A percentile compares a stretch with the other conserved stretches of the same genome.
phyloP scores from a whole-genome alignment of 495 filamentous ascomycete species.

The Cenococcum geophilum region DNA sequence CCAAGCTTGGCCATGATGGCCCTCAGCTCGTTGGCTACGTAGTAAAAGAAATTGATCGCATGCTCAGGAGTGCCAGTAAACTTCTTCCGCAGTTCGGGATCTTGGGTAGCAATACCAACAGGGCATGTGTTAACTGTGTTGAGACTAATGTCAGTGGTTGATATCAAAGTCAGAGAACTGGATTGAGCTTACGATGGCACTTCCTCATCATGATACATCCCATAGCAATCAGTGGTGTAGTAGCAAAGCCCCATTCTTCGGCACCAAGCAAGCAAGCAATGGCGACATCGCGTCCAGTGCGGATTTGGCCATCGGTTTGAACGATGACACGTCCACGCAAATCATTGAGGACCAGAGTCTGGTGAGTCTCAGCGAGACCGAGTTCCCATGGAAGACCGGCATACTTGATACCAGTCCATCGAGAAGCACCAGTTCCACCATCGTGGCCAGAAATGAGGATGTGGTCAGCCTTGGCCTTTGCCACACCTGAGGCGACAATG shows the following conservation, averaged over 20 bases:
- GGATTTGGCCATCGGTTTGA: slow-evolving; percentile 94
- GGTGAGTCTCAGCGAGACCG: slow-evolving; percentile 96
- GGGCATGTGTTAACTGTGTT: slow-evolving; percentile 74
- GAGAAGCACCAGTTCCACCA: slow-evolving; percentile 93
- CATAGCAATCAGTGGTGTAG: slow-evolving; percentile 92
- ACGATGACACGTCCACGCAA: slow-evolving; percentile 94
- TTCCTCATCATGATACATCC: slow-evolving; percentile 97
- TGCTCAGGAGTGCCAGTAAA: slow-evolving; percentile 93
- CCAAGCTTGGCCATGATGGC: slow-evolving; percentile 98
- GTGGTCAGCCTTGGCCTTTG: slow-evolving; percentile 97
- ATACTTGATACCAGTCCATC: slow-evolving; percentile 99
- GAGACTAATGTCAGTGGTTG: slow-evolving; percentile 6
- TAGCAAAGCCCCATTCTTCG: slow-evolving; percentile 98
- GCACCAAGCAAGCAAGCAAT: slow-evolving; percentile 95
- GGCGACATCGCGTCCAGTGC: slow-evolving; percentile 91
- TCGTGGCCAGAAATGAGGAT: slow-evolving; percentile 98
- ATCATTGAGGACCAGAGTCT: slow-evolving; percentile 97
- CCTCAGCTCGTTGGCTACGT: slow-evolving; percentile 93
- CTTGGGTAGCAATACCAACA: slow-evolving; percentile 95
- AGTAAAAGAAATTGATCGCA: slow-evolving; percentile 99
- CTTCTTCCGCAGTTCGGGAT: slow-evolving; percentile 90
- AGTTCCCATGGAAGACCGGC: slow-evolving; percentile 97
- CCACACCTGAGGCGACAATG: slow-evolving; percentile 96
- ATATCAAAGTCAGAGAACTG: neutral
- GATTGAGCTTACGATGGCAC: slow-evolving; percentile 39